Conservation (phyloP, 2,329 filamentous ascomycete genomes). For the Exophiala calicioides region DNA sequence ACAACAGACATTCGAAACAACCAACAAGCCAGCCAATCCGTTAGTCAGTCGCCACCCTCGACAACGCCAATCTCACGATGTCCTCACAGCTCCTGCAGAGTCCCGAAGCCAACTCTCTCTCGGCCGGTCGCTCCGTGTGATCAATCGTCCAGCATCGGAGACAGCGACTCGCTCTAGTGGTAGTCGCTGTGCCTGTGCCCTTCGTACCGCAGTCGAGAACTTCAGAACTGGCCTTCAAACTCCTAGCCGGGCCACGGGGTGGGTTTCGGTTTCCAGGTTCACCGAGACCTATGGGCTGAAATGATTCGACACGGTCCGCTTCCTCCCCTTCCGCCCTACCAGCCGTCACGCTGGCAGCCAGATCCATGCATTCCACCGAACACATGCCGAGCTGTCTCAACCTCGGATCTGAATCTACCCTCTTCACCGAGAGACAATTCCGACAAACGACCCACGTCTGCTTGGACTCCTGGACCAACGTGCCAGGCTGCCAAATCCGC, state of each 20-base stretch:
- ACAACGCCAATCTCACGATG: not conserved
- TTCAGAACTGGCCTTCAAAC: not conserved
- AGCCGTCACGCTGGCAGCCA: not conserved
- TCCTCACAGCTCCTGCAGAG: slow-evolving; percentile 8
- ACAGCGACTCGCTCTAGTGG: slow-evolving; percentile 11
- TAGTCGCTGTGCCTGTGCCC: not conserved
- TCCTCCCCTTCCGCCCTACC: not conserved
- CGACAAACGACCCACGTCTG: slow-evolving; percentile 6
- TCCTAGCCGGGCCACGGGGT: not conserved
- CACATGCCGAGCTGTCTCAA: slow-evolving; percentile 7
- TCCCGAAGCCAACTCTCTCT: not conserved
- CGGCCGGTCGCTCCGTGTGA: slow-evolving; percentile 12
- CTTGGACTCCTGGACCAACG: slow-evolving; percentile 1
- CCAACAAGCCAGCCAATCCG: not conserved
- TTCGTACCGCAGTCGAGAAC: not conserved
- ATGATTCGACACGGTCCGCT: no score
- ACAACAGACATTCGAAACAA: no score
- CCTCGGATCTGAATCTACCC: slow-evolving; percentile 1
- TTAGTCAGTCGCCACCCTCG: not conserved
- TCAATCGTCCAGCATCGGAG: slow-evolving; percentile 16
- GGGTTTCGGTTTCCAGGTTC: no score
- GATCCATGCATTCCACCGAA: slow-evolving; percentile 4
- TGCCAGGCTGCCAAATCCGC: slow-evolving; percentile 27
- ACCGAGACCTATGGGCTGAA: no score
- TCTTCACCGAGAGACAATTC: slow-evolving; percentile 5